These are phyloP conservation scores for Cladophialophora bantiana DNA, from an alignment of 2,329 filamentous ascomycete species.

Conservation along the genomic window DNA sequence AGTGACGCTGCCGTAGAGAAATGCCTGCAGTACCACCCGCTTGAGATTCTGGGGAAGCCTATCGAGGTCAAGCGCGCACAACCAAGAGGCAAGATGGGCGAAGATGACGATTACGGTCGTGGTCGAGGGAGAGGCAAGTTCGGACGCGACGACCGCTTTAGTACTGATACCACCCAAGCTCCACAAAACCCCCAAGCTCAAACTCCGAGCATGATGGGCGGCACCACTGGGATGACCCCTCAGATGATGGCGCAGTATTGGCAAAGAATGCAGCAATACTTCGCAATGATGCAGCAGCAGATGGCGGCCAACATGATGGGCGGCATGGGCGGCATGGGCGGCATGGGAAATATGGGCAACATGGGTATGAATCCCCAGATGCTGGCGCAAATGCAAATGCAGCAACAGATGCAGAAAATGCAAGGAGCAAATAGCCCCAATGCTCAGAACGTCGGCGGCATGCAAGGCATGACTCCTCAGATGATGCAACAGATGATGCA, in stretches of 20 bases:
- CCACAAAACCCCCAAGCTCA: conserved; percentile 51
- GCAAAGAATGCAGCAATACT: conserved; percentile 98
- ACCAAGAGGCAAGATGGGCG: conserved; percentile 89
- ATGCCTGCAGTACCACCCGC: conserved; percentile 75
- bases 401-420: conserved; percentile 57
- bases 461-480: conserved; percentile 43
- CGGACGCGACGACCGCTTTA: conserved; percentile 50
- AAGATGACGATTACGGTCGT: conserved; percentile 76
- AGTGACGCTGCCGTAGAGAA: conserved; percentile 93
- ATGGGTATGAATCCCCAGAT: conserved; percentile 49
- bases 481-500: conserved; percentile 65
- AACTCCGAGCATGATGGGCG: conserved; percentile 40
- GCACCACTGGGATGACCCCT: conserved; percentile 77
- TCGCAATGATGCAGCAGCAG: conserved; percentile 91
- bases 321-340: conserved; percentile 71
- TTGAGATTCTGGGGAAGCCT: conserved; percentile 93
- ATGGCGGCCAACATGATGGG: conserved; percentile 72
- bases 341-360: conserved; percentile 48
- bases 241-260: conserved; percentile 99
- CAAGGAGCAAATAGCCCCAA: conserved; percentile 43
- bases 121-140: conserved; percentile 53
- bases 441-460: conserved; percentile 37
- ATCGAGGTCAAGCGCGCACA: conserved; percentile 99
- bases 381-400: conserved; percentile 70
- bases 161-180: conserved; percentile 51